Evolutionary conservation across 768 basidiomycete species (phyloP), one percentile per base, ranked within the genome.

Genomic region (Hygrocybe coccinea): DNA sequence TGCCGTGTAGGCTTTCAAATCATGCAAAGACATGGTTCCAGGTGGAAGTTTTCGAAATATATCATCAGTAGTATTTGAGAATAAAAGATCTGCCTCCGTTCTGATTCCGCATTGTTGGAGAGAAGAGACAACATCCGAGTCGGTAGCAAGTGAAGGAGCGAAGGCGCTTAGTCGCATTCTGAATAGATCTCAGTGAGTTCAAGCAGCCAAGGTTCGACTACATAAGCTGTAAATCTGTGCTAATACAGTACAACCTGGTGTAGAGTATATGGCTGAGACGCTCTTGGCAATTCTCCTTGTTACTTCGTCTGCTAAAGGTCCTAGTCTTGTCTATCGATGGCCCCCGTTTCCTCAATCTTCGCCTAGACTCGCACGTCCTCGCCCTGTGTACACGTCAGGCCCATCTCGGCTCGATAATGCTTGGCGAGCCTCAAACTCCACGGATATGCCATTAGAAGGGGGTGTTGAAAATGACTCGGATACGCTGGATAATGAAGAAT

Each of bases 281-380:
- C 79, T 97, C 33, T 74, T 94, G 46, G 86, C 90, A 9, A 76
- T 95, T 58, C 71, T 95, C 3, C 81, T 97, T 35, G 89, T 92
- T 41, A 90, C 90, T 4, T 85, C 86, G 11, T 93, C 91, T 8
- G 85, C 89, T 6, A 89, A 85, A 64, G 90, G 88, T 24, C 82
- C 85, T 9, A 86, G 76, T 60, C 72, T 93, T 5, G 86, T 91
- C 51, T 93, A 85, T 66, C 79, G 89, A 59, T 95, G 91, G 87
- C 94, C 94, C 0, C 86, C 90, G 12, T 76, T 74, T 12, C 90
- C 91, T 12, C 62, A 72, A 11, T 71, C 82, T 1, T 78, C 83
- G 5, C 77, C 84, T 3, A 79, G 94, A 55, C 80, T 95, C 25
- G 80, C 82, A 50, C 84, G 93, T 49, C 82, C 91, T 2, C 74